Percentiles rank a stretch among this genome's conserved stretches.
These are phyloP conservation scores for Kregervanrija fluxuum DNA, from an alignment of 805 yeast genomes.

Conservation along the genomic window DNA sequence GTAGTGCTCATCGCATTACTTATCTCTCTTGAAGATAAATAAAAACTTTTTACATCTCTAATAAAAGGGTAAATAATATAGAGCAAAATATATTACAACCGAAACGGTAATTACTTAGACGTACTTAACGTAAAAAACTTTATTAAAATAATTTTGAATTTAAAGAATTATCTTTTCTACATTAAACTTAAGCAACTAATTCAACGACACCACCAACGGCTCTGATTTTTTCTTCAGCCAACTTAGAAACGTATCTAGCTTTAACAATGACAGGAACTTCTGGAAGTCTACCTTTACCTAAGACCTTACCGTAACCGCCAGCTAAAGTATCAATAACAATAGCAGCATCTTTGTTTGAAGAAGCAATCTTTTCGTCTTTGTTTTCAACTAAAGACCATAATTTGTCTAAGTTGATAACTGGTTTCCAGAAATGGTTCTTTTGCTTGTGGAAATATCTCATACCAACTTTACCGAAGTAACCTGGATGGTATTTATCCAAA, in stretches of 20 bases:
- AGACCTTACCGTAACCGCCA: conserved; percentile 99
- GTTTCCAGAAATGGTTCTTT: conserved; percentile 93
- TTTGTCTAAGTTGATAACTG: conserved; percentile 96
- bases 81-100: too few relatives aligned
- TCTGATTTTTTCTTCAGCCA: conserved; percentile 99
- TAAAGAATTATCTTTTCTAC: background rate
- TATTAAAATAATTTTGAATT: too few relatives aligned
- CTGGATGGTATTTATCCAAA: conserved; percentile 99
- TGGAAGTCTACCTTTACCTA: conserved; percentile 99
- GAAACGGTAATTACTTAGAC: too few relatives aligned
- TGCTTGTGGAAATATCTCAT: conserved; percentile 99
- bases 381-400: conserved; percentile 95
- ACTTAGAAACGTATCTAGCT: conserved; percentile 98
- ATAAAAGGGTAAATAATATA: too few relatives aligned
- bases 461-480: conserved; percentile 99
- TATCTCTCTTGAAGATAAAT: too few relatives aligned
- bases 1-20: too few relatives aligned
- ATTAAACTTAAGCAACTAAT: conserved; percentile 79
- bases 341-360: conserved; percentile 83
- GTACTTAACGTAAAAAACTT: too few relatives aligned
- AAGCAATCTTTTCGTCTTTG: conserved; percentile 88
- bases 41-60: too few relatives aligned
- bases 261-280: conserved; percentile 97
- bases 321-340: conserved; percentile 99
- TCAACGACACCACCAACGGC: conserved; percentile 99